These are phyloP conservation scores for Heteromeles arbutifolia DNA, from an alignment of 306 rosid genomes.

Conservation along the genomic window DNA sequence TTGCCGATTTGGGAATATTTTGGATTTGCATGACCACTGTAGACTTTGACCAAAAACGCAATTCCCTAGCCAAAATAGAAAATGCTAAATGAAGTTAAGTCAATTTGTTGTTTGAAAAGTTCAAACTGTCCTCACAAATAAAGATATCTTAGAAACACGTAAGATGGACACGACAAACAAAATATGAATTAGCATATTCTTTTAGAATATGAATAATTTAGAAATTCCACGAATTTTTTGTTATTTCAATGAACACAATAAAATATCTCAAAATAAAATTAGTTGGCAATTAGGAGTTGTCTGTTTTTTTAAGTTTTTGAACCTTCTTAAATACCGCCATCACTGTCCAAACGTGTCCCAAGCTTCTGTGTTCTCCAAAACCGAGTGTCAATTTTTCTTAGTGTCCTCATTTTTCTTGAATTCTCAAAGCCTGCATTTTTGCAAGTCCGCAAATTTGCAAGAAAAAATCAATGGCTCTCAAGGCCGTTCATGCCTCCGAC, in stretches of 20 bases:
- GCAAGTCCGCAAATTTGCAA: conserved; percentile 7
- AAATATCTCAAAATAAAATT: background rate
- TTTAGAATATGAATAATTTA: background rate
- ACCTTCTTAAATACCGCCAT: background rate
- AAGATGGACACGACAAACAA: too few species aligned
- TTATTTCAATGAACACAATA: background rate
- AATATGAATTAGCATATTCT: background rate
- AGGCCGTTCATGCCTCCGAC: conserved; percentile 46
- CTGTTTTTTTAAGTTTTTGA: background rate
- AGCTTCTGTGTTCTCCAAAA: background rate
- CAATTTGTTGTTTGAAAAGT: background rate
- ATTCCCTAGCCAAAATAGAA: background rate
- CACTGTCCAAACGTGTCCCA: background rate
- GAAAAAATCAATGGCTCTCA: conserved; percentile 26
- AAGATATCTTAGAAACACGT: background rate
- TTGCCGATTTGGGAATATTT: background rate
- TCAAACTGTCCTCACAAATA: background rate
- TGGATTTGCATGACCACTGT: background rate
- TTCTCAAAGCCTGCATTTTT: background rate
- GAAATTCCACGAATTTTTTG: background rate
- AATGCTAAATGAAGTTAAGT: background rate
- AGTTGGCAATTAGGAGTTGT: background rate
- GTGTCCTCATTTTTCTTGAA: background rate
- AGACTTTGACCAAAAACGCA: background rate
- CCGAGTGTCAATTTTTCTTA: background rate